A percentile compares a stretch with the other conserved stretches of the same genome.
Conservation (phyloP, 305 asterid species). For the Ruellia speciosa region DNA sequence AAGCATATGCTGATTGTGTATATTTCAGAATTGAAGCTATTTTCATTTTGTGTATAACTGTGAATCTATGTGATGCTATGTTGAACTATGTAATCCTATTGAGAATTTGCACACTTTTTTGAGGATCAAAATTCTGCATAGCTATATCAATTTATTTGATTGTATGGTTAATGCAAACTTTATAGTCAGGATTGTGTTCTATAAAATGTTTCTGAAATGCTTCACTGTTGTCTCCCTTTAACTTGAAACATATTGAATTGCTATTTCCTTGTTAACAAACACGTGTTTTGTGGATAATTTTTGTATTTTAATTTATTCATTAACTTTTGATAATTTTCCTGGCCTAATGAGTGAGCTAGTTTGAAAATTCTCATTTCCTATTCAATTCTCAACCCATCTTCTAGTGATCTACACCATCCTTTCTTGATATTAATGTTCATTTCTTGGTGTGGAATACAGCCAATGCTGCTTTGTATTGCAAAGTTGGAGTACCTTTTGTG, state of each 20-base stretch:
- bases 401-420: slow-evolving; percentile 4
- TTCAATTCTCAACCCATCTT: background rate
- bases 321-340: background rate
- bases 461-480: slow-evolving; percentile 77
- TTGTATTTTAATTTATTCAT: slow-evolving; percentile 8
- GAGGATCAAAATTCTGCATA: background rate
- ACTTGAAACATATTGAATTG: background rate
- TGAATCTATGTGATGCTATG: background rate
- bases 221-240: background rate
- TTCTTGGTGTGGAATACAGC: slow-evolving; percentile 32
- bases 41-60: background rate
- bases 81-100: slow-evolving; percentile 1
- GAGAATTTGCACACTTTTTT: background rate
- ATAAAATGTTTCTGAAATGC: background rate
- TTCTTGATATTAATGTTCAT: slow-evolving; percentile 12
- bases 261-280: background rate
- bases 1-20: slow-evolving; percentile 7
- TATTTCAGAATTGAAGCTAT: background rate
- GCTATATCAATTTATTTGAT: background rate
- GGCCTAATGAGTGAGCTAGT: background rate
- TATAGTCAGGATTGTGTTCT: background rate
- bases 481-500: slow-evolving; percentile 93
- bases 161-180: background rate
- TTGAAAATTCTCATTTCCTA: slow-evolving; percentile 1
- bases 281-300: background rate